Evolutionary conservation across 208 protist genomes (phyloP).

Genomic region (Eutreptiella sp.): DNA sequence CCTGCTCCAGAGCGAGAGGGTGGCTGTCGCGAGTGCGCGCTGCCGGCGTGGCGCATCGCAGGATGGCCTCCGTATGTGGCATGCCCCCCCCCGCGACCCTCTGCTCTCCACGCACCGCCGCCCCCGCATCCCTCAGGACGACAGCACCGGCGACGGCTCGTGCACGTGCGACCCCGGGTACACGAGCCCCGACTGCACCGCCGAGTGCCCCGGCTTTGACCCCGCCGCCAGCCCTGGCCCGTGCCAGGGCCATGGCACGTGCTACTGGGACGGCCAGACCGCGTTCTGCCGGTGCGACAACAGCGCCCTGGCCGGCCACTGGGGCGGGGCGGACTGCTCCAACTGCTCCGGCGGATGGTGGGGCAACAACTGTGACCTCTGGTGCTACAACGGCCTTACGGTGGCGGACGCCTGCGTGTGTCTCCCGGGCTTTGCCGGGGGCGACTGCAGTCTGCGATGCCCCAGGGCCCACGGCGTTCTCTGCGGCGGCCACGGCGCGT

Average conservation of each 20-base stretch:
- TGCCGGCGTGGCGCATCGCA: too few species aligned
- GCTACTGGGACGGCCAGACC: background rate
- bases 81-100: too few species aligned
- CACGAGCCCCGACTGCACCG: slow-evolving; percentile 15
- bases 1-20: too few species aligned
- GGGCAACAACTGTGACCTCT: background rate
- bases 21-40: too few species aligned
- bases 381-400: background rate
- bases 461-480: slow-evolving; percentile 7
- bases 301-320: too few species aligned
- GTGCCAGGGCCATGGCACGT: background rate
- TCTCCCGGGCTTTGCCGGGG: too few species aligned
- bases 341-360: background rate
- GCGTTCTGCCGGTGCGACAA: background rate
- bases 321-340: background rate
- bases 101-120: too few species aligned
- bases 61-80: too few species aligned
- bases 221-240: slow-evolving; percentile 4
- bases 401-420: too few species aligned
- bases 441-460: too few species aligned
- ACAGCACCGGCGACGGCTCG: background rate
- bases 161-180: slow-evolving; percentile 28
- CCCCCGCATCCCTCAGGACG: slow-evolving; percentile 18
- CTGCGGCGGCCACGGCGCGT: slow-evolving; percentile 22
- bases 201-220: background rate